A percentile compares a stretch with the other conserved stretches of the same genome.
Conservation (phyloP, 176 grass and related monocot genomes). For the Oryza australiensis region DNA sequence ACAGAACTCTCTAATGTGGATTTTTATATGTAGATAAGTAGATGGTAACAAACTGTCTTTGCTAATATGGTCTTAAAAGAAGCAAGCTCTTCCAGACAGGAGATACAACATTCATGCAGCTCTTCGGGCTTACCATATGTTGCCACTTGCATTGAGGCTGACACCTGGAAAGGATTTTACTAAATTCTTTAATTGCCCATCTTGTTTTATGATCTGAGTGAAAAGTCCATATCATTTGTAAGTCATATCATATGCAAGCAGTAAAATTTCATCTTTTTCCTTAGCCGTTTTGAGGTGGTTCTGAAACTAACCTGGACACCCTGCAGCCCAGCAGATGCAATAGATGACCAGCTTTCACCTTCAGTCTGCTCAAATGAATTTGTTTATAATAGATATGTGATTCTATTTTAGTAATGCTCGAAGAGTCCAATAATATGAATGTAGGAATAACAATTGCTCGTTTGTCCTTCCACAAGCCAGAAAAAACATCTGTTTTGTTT, state of each 20-base stretch:
- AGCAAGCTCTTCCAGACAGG: not conserved
- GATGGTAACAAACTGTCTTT: not conserved
- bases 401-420: not conserved
- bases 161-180: constrained; percentile 59
- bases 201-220: constrained; percentile 58
- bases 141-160: constrained; percentile 58
- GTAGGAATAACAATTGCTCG: not conserved
- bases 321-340: constrained; percentile 69
- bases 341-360: constrained; percentile 66
- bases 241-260: not conserved
- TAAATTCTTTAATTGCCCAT: constrained; percentile 61
- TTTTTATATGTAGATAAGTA: not conserved
- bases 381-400: not conserved
- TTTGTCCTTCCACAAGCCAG: not conserved
- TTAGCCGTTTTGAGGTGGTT: not conserved
- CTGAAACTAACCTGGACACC: constrained; percentile 70
- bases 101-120: constrained; percentile 9
- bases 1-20: not conserved
- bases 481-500: not conserved
- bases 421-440: not conserved
- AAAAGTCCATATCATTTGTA: not conserved
- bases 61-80: too few relatives aligned
- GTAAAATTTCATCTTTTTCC: constrained; percentile 11
- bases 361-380: constrained; percentile 48
- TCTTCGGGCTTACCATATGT: constrained; percentile 57